Conservation (phyloP, 2,329 filamentous ascomycete genomes). For the Penicillium sp. region DNA sequence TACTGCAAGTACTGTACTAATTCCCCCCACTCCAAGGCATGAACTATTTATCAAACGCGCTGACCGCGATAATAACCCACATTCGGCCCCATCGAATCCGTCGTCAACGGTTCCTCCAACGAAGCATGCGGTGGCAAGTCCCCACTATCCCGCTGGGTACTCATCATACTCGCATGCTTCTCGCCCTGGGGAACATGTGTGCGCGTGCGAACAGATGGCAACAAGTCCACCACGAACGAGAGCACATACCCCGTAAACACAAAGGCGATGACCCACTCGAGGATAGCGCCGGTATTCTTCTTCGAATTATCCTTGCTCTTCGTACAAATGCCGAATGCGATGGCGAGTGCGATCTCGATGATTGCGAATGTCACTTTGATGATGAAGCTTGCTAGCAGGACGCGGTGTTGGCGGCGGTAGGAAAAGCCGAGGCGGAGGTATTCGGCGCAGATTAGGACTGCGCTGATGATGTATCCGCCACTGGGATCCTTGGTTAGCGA, state of each 20-base stretch:
- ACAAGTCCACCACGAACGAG: conserved; percentile 85
- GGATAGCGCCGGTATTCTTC: conserved; percentile 72
- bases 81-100: conserved; percentile 44
- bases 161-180: conserved; percentile 34
- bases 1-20: too few species aligned
- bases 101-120: conserved; percentile 47
- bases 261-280: conserved; percentile 82
- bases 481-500: conserved; percentile 28
- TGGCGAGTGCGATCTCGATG: conserved; percentile 71
- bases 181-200: conserved; percentile 53
- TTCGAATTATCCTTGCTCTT: conserved; percentile 53
- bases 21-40: too few species aligned
- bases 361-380: conserved; percentile 86
- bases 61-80: conserved; percentile 39
- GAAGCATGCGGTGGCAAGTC: conserved; percentile 29
- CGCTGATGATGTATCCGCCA: conserved; percentile 80
- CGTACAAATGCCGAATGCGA: conserved; percentile 68
- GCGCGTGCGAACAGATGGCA: conserved; percentile 73
- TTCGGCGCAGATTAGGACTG: conserved; percentile 87
- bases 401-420: conserved; percentile 71
- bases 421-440: conserved; percentile 84
- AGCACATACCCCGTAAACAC: conserved; percentile 88
- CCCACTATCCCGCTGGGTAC: conserved; percentile 25
- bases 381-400: conserved; percentile 82
- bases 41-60: conserved; percentile 31